Base-by-base conservation (phyloP, 1,139 yeast genomes). In the Suhomyces maxii region DNA sequence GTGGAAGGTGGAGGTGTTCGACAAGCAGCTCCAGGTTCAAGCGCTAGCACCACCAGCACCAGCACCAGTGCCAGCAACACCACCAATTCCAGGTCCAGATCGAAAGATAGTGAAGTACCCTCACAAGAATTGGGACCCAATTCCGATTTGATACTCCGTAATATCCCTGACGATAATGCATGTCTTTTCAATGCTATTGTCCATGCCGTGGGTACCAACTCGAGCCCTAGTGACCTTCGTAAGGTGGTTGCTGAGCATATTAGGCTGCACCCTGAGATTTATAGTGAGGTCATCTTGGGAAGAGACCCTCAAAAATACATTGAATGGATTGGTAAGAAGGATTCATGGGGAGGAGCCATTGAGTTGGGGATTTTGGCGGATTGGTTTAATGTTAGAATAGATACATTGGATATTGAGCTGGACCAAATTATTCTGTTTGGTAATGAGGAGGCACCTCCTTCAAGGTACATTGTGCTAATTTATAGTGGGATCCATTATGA, bases 301-400 rank as follows among this genome's bases (percentile, higher is more conserved):
- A 70, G 74, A 48, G 68, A 79, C 0, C 67, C 74, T 3, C 59
- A 63, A 0, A 76, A 77, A 7, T 88, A 87, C 59, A 68, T 79
- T 41, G 55, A 66, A 8, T 87, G 95, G 95, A 87, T 87, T 28
- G 54, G 61, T 39, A 69, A 76, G 50, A 76, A 76, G 30, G 82
- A 77, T 40, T 77, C 88, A 23, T 87, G 95, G 96, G 96, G 96
- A 14, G 96, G 96, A 7, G 95, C 90, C 5, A 86, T 88, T 38
- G 96, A 87, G 60, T 67, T 87, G 46, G 82, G 84, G 11, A 84
- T 88, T 8, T 63, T 88, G 32, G 77, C 89, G 1, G 71, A 75
- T 31, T 72, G 77, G 57, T 72, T 85, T 42, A 67, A 71, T 3
- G 63, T 85, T 6, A 72, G 80, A 6, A 82, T 87, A 35, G 71